A percentile compares a stretch with the other conserved stretches of the same genome.
Evolutionary conservation across 768 basidiomycete species (phyloP).

Genomic region (Calocybe indica): DNA sequence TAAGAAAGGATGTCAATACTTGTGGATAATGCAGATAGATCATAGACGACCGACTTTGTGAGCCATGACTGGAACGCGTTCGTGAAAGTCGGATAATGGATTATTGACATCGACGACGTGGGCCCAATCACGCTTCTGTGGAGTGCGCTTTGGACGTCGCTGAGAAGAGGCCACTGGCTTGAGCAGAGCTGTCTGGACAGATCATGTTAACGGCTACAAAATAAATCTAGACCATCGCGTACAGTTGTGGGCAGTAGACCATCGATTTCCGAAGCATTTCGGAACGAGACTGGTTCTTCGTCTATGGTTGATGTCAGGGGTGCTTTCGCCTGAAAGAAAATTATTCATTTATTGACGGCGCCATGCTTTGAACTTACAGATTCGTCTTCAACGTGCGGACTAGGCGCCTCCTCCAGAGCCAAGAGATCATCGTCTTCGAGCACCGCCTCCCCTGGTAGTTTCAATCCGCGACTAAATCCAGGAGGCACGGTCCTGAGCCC

Average conservation of each 20-base stretch:
- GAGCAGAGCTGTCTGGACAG: constrained; percentile 47
- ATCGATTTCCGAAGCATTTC: constrained; percentile 53
- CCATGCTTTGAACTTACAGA: constrained; percentile 3
- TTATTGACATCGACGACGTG: constrained; percentile 94
- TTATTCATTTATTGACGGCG: background rate
- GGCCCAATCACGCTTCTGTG: constrained; percentile 93
- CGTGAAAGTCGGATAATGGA: constrained; percentile 81
- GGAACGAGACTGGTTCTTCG: too few species aligned
- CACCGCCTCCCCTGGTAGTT: constrained; percentile 52
- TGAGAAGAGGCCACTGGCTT: constrained; percentile 43
- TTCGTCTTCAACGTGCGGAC: background rate
- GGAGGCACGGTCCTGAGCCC: constrained; percentile 72
- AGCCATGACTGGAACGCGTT: constrained; percentile 96
- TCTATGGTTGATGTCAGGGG: too few species aligned
- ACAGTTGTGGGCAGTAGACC: constrained; percentile 68
- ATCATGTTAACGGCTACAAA: background rate
- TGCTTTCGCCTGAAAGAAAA: too few species aligned
- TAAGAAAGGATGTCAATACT: constrained; percentile 17
- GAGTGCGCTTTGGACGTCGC: constrained; percentile 32
- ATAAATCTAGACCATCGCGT: constrained; percentile 3
- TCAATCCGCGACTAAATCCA: constrained; percentile 76
- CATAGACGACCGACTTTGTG: constrained; percentile 53
- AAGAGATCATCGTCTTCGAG: constrained; percentile 39
- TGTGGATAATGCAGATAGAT: background rate
- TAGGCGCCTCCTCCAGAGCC: constrained; percentile 18